Evolutionary conservation across 2,329 filamentous ascomycete genomes (phyloP), one percentile per base, ranked within the genome.

Genomic region (Colletotrichum caudatum): DNA sequence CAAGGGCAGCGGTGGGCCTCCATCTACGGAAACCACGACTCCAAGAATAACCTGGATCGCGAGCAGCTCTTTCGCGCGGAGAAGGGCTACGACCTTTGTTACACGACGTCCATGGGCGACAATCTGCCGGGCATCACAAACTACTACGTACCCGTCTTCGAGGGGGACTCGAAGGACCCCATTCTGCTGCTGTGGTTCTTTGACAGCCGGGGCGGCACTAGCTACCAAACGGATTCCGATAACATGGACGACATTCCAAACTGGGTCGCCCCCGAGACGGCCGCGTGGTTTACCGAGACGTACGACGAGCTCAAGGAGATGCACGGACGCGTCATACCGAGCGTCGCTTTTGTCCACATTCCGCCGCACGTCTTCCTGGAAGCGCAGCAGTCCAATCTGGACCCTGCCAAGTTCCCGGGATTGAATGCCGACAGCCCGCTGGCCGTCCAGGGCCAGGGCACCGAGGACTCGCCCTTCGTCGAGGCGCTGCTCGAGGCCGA

Each of bases 1-100:
- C 80, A 81, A 16, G 79, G 80, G 14, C 73, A 88, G 0, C 80
- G 80, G 1, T 91, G 88, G 85, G 88, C 88, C 2, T 86, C 85
- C 1, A 87, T 87, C 0, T 91, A 91, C 69, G 89, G 89, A 6
- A 91, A 91, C 71, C 89, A 91, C 76, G 89, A 91, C 75, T 84
- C 81, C 64, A 78, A 85, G 58, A 83, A 80, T 70, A 86, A 86
- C 60, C 76, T 88, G 23, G 84, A 84, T 3, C 81, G 82, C 73
- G 79, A 78, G 2, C 65, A 77, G 0, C 74, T 82, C 2, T 78
- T 81, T 1, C 85, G 84, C 2, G 78, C 86, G 1, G 85, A 85
- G 12, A 90, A 90, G 73, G 90, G 89, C 76, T 88, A 85, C 69
- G 72, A 72, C 75, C 89, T 8, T 83, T 83, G 0, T 78, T 90